Evolutionary conservation across 1,284 basidiomycete genomes (phyloP).

Genomic region (Pterulicium gracile): DNA sequence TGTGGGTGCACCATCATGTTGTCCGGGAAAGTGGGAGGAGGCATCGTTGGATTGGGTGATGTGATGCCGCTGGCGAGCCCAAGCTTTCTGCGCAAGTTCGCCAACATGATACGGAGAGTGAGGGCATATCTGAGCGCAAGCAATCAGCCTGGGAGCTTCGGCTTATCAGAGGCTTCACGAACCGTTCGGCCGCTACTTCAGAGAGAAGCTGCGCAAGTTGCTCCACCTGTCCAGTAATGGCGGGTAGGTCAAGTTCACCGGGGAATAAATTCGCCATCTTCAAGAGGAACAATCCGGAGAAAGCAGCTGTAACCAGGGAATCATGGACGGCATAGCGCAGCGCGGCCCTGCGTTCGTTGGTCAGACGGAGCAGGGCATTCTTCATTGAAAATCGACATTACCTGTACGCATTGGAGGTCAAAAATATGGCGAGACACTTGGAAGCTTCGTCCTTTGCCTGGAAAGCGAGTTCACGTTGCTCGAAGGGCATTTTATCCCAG

Average conservation of each 20-base stretch:
- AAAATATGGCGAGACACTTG: conserved; percentile 71
- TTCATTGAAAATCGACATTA: too few relatives aligned
- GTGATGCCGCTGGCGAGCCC: conserved; percentile 49
- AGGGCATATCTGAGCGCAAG: conserved; percentile 59
- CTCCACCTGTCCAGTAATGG: conserved; percentile 72
- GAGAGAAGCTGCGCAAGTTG: conserved; percentile 74
- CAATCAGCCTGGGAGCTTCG: conserved; percentile 11
- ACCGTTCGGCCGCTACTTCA: conserved; percentile 82
- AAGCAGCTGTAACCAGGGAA: conserved; percentile 83
- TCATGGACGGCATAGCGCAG: conserved; percentile 88
- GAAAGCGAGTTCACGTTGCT: conserved; percentile 88
- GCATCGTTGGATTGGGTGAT: conserved; percentile 36
- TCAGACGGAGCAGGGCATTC: too few relatives aligned
- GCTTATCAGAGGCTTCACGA: conserved; percentile 10
- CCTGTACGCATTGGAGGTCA: conserved; percentile 71
- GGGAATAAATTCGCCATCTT: conserved; percentile 88
- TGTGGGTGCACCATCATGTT: conserved; percentile 41
- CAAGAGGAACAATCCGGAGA: conserved; percentile 85
- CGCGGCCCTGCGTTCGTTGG: conserved; percentile 69
- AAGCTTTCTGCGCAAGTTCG: conserved; percentile 78
- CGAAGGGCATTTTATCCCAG: conserved; percentile 92
- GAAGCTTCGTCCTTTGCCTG: conserved; percentile 88
- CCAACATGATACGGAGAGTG: conserved; percentile 83
- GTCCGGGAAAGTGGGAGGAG: conserved; percentile 39
- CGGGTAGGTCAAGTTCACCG: conserved; percentile 62